phyloP scores from a whole-genome alignment of 371 early-diverging fungal species.

The Mucor irregularis region DNA sequence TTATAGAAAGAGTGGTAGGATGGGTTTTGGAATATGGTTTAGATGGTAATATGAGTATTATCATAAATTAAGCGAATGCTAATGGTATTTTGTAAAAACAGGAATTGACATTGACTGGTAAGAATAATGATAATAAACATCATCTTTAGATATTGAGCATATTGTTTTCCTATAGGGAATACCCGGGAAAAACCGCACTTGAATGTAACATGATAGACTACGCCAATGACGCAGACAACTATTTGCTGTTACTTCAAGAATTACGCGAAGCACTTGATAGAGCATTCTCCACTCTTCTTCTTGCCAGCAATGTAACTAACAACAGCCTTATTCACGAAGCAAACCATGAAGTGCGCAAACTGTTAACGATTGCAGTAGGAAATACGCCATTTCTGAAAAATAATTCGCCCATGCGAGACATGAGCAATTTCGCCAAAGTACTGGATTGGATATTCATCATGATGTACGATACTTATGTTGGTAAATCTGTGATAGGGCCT shows the following conservation, averaged over 20 bases:
- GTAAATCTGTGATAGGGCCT: constrained; percentile 58
- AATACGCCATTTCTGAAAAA: constrained; percentile 13
- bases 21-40: constrained; percentile 16
- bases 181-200: constrained; percentile 54
- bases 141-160: constrained; percentile 27
- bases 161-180: no score
- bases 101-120: no score
- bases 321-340: neutral
- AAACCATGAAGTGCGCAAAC: neutral
- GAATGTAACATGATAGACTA: constrained; percentile 49
- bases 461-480: constrained; percentile 57
- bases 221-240: constrained; percentile 46
- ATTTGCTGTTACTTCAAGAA: constrained; percentile 57
- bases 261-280: constrained; percentile 60
- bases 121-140: no score
- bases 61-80: neutral
- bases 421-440: constrained; percentile 55
- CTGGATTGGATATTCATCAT: constrained; percentile 65
- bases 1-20: constrained; percentile 7
- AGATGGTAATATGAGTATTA: constrained; percentile 17
- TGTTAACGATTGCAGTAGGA: constrained; percentile 12
- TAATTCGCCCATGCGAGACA: constrained; percentile 49
- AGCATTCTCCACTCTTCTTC: constrained; percentile 25
- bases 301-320: neutral
- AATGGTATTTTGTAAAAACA: no score